Evolutionary conservation across 1,284 basidiomycete species (phyloP).

Genomic region (Cystobasidium pallidum): DNA sequence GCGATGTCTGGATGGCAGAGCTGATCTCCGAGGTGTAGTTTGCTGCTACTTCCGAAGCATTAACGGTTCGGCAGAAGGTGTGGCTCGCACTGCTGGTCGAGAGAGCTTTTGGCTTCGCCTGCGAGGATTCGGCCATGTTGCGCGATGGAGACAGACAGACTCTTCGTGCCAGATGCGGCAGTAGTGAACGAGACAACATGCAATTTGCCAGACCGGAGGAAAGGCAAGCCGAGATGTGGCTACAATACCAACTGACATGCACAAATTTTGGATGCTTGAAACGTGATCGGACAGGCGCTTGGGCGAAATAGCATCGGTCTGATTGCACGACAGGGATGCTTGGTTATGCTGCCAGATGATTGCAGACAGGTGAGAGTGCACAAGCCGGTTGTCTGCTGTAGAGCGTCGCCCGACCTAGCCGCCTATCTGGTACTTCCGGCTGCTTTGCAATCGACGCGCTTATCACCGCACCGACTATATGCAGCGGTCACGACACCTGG

Average conservation of each 20-base stretch:
- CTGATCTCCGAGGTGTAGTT: constrained; percentile 30
- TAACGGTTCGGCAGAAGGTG: constrained; percentile 41
- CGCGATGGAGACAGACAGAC: not conserved
- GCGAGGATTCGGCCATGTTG: constrained; percentile 15
- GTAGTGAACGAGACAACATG: constrained; percentile 3
- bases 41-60: constrained; percentile 38
- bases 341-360: too few species aligned
- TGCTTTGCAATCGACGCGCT: not conserved
- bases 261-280: not conserved
- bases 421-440: not conserved
- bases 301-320: not conserved
- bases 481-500: not conserved
- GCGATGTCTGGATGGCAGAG: constrained; percentile 21
- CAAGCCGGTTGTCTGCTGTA: too few species aligned
- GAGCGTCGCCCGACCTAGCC: not conserved
- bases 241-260: not conserved
- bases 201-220: not conserved
- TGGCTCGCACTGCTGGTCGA: constrained; percentile 10
- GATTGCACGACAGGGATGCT: not conserved
- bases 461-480: not conserved
- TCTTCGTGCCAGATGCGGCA: not conserved
- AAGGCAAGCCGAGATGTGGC: too few species aligned
- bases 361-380: too few species aligned
- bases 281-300: not conserved
- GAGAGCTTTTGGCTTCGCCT: constrained; percentile 16